phyloP scores from a whole-genome alignment of 2,329 filamentous ascomycete genomes.

The Colletotrichum sp. region DNA sequence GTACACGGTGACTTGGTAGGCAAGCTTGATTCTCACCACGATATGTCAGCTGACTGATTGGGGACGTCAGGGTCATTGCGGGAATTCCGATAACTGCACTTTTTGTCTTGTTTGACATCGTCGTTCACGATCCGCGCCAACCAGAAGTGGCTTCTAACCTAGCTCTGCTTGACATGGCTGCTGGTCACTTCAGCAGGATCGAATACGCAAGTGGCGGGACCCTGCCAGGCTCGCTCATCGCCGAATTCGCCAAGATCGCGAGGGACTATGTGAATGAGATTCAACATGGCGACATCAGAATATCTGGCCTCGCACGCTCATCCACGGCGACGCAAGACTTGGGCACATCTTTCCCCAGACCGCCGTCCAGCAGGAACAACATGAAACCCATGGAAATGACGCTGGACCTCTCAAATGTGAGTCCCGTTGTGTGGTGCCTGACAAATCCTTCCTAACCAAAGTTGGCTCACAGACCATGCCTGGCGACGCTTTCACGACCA shows the following conservation, averaged over 20 bases:
- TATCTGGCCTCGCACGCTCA: background rate
- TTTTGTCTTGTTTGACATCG: slow-evolving; percentile 46
- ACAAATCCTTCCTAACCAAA: background rate
- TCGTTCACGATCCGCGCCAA: slow-evolving; percentile 40
- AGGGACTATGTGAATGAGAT: slow-evolving; percentile 39
- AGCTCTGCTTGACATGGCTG: slow-evolving; percentile 42
- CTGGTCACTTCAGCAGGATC: slow-evolving; percentile 46
- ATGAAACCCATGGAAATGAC: background rate
- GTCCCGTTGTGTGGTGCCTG: fast-evolving
- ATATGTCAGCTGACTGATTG: background rate
- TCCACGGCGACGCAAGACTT: background rate
- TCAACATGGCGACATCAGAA: slow-evolving; percentile 2
- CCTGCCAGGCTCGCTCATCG: slow-evolving; percentile 39
- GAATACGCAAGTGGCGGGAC: slow-evolving; percentile 41
- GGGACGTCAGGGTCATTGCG: slow-evolving; percentile 31
- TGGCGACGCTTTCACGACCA: background rate
- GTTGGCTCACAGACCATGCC: background rate
- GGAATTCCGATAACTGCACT: slow-evolving; percentile 40
- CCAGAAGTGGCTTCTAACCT: slow-evolving; percentile 39
- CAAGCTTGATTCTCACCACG: background rate
- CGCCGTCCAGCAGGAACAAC: background rate
- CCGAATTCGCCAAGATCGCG: slow-evolving; percentile 45
- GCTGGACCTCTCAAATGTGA: background rate
- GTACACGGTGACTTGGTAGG: slow-evolving; percentile 30
- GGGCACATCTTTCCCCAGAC: background rate